Evolutionary conservation across 352 stramenopile genomes (phyloP).

Genomic region (Phytophthora pinifolia): DNA sequence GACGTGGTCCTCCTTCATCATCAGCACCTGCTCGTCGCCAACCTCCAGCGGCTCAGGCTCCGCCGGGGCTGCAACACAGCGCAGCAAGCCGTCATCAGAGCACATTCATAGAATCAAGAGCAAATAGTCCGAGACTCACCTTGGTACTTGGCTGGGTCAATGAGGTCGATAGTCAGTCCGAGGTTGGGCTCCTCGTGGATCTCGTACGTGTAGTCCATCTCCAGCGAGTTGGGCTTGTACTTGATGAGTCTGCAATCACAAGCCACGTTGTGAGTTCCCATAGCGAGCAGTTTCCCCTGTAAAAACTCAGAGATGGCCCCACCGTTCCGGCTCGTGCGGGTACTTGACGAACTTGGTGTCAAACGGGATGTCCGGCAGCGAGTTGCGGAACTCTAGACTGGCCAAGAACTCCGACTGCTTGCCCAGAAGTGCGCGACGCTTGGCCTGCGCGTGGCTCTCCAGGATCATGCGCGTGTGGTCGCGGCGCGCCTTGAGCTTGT

Average conservation of each 20-base stretch:
- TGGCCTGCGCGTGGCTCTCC: conserved; percentile 83
- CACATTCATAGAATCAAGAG: background rate
- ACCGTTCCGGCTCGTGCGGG: conserved; percentile 76
- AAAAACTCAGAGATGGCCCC: conserved; percentile 4
- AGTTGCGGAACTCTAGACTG: conserved; percentile 82
- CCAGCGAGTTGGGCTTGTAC: conserved; percentile 85
- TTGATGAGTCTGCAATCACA: conserved; percentile 62
- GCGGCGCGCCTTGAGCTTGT: conserved; percentile 84
- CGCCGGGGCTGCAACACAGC: conserved; percentile 39
- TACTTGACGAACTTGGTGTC: conserved; percentile 89
- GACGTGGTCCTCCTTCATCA: conserved; percentile 73
- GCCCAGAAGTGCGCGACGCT: conserved; percentile 72
- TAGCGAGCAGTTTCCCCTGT: background rate
- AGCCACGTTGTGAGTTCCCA: conserved; percentile 3
- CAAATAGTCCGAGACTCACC: conserved; percentile 25
- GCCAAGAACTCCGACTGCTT: conserved; percentile 86
- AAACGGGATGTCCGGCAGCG: conserved; percentile 80
- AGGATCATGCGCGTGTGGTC: conserved; percentile 89
- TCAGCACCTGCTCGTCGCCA: conserved; percentile 73
- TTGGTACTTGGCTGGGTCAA: conserved; percentile 86
- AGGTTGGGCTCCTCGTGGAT: conserved; percentile 84
- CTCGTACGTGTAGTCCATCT: conserved; percentile 87
- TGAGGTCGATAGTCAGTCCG: conserved; percentile 79
- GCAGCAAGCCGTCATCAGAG: conserved; percentile 7
- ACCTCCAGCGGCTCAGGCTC: conserved; percentile 56